phyloP scores from a whole-genome alignment of 805 yeast species.

The Nakazawaea populi region DNA sequence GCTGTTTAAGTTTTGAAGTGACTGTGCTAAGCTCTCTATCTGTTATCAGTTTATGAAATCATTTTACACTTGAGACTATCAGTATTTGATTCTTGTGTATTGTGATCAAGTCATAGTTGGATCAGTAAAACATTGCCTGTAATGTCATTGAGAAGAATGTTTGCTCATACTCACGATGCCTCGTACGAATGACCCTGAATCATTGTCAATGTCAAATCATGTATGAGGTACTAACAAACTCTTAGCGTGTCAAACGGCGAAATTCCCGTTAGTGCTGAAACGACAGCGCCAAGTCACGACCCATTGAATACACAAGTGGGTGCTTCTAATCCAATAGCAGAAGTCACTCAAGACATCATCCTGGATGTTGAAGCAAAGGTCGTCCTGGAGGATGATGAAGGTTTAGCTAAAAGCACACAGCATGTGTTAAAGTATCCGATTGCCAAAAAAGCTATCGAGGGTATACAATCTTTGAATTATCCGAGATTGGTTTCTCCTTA shows the following conservation, averaged over 20 bases:
- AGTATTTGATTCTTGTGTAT: no score
- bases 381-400: background rate
- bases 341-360: background rate
- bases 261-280: background rate
- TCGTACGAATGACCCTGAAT: background rate
- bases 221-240: background rate
- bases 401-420: constrained; percentile 12
- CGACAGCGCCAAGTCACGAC: background rate
- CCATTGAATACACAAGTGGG: background rate
- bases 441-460: constrained; percentile 15
- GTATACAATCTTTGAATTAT: constrained; percentile 16
- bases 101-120: no score
- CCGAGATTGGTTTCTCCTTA: constrained; percentile 17
- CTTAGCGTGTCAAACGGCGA: background rate
- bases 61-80: no score
- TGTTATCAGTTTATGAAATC: no score
- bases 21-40: no score
- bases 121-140: background rate
- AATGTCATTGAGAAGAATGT: background rate
- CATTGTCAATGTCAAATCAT: no score
- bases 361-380: background rate
- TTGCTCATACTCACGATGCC: background rate
- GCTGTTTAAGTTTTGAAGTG: background rate
- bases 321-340: background rate
- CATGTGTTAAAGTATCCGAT: constrained; percentile 22